Percentiles rank a stretch among this genome's conserved stretches.
These are phyloP conservation scores for Globisporangium cederbergense DNA, from an alignment of 352 stramenopile genomes.

Conservation along the genomic window DNA sequence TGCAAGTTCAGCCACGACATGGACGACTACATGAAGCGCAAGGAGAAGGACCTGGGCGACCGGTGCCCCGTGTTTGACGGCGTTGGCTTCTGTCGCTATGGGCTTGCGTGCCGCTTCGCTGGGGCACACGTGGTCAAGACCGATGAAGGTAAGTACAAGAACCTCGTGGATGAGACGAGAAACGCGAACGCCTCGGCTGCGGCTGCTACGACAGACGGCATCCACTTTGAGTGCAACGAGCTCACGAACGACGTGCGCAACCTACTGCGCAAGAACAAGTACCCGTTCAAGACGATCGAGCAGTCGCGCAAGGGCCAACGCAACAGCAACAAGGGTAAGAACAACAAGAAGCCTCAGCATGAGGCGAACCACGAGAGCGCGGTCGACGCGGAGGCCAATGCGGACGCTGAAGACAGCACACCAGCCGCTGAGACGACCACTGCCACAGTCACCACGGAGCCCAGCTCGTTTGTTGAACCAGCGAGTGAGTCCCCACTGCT, in stretches of 20 bases:
- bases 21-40: slow-evolving; percentile 80
- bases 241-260: slow-evolving; percentile 80
- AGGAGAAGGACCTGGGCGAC: slow-evolving; percentile 75
- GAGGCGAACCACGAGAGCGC: slow-evolving; percentile 1
- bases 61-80: slow-evolving; percentile 78
- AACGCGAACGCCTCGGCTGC: slow-evolving; percentile 22
- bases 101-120: slow-evolving; percentile 91
- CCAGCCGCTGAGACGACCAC: background rate
- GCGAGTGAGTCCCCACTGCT: slow-evolving; percentile 44
- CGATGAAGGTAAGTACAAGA: slow-evolving; percentile 40
- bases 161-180: slow-evolving; percentile 43
- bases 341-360: slow-evolving; percentile 37
- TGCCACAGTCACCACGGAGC: background rate
- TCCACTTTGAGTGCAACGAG: slow-evolving; percentile 70
- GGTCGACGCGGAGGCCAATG: slow-evolving; percentile 4
- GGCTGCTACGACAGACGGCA: slow-evolving; percentile 29
- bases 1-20: slow-evolving; percentile 89
- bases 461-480: slow-evolving; percentile 25
- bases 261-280: slow-evolving; percentile 91
- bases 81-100: slow-evolving; percentile 89
- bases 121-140: slow-evolving; percentile 73
- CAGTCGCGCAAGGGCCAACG: slow-evolving; percentile 56
- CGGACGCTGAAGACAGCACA: background rate
- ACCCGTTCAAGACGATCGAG: slow-evolving; percentile 84
- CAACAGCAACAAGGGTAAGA: slow-evolving; percentile 49